Percentiles rank a stretch among this genome's conserved stretches.
Conservation (phyloP, 371 early-diverging fungal genomes). For the Synchytrium microbalum region DNA sequence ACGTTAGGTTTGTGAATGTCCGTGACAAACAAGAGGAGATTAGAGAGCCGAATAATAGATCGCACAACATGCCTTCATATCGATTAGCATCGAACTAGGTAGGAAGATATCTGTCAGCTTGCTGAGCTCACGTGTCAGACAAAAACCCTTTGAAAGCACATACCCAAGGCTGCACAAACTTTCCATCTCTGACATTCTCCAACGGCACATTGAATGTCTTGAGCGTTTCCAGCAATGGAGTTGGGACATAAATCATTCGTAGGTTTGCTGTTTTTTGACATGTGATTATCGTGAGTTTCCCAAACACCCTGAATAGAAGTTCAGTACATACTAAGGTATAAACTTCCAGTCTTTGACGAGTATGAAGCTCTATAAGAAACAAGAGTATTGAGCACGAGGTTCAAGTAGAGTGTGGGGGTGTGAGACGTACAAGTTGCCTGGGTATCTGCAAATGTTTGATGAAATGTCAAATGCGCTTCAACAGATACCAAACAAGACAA, state of each 20-base stretch:
- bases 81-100: slow-evolving; percentile 18
- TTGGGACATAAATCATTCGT: slow-evolving; percentile 24
- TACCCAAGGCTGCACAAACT: slow-evolving; percentile 25
- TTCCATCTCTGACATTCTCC: slow-evolving; percentile 16
- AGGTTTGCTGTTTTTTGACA: slow-evolving; percentile 15
- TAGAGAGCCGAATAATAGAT: background rate
- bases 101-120: background rate
- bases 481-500: too few relatives aligned
- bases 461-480: too few relatives aligned
- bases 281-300: too few relatives aligned
- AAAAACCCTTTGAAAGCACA: too few relatives aligned
- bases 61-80: slow-evolving; percentile 15
- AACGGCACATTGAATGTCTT: slow-evolving; percentile 15
- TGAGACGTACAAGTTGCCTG: background rate
- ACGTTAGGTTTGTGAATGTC: background rate
- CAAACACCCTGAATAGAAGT: too few relatives aligned
- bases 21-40: background rate
- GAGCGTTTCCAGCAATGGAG: background rate
- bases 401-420: background rate
- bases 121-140: background rate
- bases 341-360: slow-evolving; percentile 11
- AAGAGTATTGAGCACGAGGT: too few relatives aligned
- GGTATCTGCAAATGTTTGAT: background rate
- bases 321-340: slow-evolving; percentile 18
- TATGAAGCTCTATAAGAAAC: slow-evolving; percentile 11